phyloP scores from a whole-genome alignment of 306 rosid genomes.

The Prunus fruticosa region DNA sequence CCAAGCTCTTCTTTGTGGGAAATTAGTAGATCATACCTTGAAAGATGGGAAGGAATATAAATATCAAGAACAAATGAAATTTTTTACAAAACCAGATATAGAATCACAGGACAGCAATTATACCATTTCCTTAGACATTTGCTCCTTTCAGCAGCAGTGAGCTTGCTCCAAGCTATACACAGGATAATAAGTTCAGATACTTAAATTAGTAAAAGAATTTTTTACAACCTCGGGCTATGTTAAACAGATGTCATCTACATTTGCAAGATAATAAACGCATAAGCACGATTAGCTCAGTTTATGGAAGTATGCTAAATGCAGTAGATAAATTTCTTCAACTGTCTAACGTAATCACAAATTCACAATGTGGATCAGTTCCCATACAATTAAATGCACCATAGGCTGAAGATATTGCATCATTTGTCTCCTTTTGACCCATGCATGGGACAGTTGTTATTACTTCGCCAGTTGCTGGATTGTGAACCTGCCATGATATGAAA shows the following conservation, averaged over 20 bases:
- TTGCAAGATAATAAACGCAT: neutral
- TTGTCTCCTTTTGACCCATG: constrained; percentile 88
- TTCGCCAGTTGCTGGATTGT: constrained; percentile 91
- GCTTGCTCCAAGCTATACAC: constrained; percentile 90
- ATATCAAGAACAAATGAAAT: constrained; percentile 1
- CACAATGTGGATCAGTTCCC: constrained; percentile 16
- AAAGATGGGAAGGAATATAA: constrained; percentile 24
- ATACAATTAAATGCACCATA: constrained; percentile 61
- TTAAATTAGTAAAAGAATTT: neutral
- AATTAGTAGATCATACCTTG: constrained; percentile 76
- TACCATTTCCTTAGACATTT: constrained; percentile 84
- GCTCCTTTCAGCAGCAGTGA: constrained; percentile 85
- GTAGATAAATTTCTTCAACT: neutral
- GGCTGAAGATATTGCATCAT: constrained; percentile 94
- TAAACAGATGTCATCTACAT: neutral
- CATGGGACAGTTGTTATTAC: constrained; percentile 75
- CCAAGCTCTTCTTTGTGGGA: constrained; percentile 83
- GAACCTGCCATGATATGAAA: constrained; percentile 52
- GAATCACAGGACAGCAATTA: constrained; percentile 20
- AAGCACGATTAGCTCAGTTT: neutral
- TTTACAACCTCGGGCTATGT: neutral
- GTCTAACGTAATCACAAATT: constrained; percentile 14
- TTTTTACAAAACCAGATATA: constrained; percentile 3
- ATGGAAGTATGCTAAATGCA: neutral
- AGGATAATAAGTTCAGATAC: constrained; percentile 11